Conservation (phyloP, 225 moss, liverwort and hornwort genomes). For the Marchantia paleacea region DNA sequence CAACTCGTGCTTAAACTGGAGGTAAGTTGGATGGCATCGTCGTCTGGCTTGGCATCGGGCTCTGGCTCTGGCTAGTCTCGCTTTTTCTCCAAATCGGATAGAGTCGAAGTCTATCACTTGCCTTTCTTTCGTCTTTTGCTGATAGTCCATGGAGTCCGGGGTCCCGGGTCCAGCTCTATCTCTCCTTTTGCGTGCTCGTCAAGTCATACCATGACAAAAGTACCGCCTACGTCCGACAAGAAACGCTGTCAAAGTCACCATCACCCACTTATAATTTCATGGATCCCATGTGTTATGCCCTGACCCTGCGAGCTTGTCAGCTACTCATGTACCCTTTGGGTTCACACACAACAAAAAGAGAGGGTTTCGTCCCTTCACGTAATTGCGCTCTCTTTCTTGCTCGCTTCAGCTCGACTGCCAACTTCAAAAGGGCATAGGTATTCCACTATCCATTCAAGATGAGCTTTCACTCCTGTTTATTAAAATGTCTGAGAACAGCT, state of each 20-base stretch:
- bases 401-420: not conserved
- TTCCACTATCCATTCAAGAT: no score
- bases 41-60: not conserved
- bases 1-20: not conserved
- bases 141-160: not conserved
- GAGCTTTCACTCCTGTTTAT: no score
- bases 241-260: conserved; percentile 2
- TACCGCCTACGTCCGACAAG: not conserved
- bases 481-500: no score
- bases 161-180: not conserved
- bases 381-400: not conserved
- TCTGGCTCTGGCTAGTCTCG: not conserved
- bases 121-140: not conserved
- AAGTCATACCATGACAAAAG: conserved; percentile 3
- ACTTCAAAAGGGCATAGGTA: no score
- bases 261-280: not conserved
- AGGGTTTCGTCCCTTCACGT: not conserved
- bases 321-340: not conserved
- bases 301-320: not conserved
- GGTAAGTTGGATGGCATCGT: not conserved
- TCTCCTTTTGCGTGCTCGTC: not conserved
- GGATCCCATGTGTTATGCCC: not conserved
- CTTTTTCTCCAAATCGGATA: not conserved
- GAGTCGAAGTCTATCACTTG: not conserved
- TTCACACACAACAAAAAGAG: not conserved